Evolutionary conservation across 257 asterid species (phyloP), one percentile per base, ranked within the genome.

Genomic region (Solanum sparsipilum): DNA sequence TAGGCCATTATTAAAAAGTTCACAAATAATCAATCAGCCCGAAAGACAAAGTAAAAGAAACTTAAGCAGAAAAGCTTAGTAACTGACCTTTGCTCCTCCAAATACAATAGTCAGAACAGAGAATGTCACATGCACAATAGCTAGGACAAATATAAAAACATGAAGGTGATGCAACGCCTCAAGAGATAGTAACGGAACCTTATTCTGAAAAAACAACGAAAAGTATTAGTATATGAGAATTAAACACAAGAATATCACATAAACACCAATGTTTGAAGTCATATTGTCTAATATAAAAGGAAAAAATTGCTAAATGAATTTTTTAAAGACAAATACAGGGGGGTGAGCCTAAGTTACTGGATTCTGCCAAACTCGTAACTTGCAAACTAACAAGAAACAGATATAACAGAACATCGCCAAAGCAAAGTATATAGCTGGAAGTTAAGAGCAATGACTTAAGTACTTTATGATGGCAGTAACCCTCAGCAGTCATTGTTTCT

Each of bases 131-230:
- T 95, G 98, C 68, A 92, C 93, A 23, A 90, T 92, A 74, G 97
- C 98, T 25, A 94, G 92, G 86, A 93, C 97, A 86, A 95, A 95
- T 75, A 95, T 94, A 88, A 95, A 95, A 86, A 95, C 93, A 88
- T 95, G 98, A 39, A 95, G 95, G 91, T 95, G 94, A 87, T 95
- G 98, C 90, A 93, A 72, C 63, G 95, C 96, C 89, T 88, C 89
- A 27, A 91, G 88, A 34, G 98, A 93, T 81, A 95, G 87, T 90
- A 95, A 87, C 68, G 96, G 98, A 3, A 90, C 92, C 89, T 91
- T 93, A 7, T 89, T 79, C 98, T 94, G 92, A n/a, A 87, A 72
- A 75, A 72, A 58, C 10, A 56, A 35, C 56, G 39, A 29, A 31
- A 82, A 31, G 44, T n/a, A 82, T 52, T 48, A 38, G 41, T 38